phyloP scores from a whole-genome alignment of 495 filamentous ascomycete species.

The Penicillium coffeae region DNA sequence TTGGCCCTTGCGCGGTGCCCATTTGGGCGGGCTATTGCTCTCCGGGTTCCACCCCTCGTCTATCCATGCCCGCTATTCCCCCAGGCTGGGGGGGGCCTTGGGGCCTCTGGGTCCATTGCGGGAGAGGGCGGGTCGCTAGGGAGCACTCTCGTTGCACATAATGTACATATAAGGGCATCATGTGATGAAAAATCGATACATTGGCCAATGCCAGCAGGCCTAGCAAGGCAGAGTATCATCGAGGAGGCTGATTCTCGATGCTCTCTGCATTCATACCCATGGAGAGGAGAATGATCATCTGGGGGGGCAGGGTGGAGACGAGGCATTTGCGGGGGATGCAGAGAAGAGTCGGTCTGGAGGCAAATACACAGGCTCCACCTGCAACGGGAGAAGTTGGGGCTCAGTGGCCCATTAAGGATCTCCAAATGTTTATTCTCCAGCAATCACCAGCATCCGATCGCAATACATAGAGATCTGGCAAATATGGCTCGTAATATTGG shows the following conservation, averaged over 20 bases:
- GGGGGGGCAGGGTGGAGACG: conserved; percentile 3
- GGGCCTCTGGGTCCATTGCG: neutral
- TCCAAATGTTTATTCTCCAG: neutral
- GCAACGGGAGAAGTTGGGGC: neutral
- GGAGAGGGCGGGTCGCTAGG: neutral
- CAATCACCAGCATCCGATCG: too few relatives aligned
- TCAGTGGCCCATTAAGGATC: neutral
- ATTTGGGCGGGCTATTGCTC: too few relatives aligned
- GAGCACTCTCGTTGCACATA: neutral
- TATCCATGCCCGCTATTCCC: too few relatives aligned
- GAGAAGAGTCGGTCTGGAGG: conserved; percentile 5
- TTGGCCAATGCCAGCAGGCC: too few relatives aligned
- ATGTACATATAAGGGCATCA: conserved; percentile 12
- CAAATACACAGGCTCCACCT: conserved; percentile 4
- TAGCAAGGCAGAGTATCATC: too few relatives aligned
- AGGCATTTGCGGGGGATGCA: conserved; percentile 4
- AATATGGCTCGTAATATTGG: too few relatives aligned
- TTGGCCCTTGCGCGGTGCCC: too few relatives aligned
- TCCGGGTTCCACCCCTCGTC: too few relatives aligned
- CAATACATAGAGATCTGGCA: too few relatives aligned
- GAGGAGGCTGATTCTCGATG: conserved; percentile 10
- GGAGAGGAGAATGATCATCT: conserved; percentile 1
- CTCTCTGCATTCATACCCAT: neutral
- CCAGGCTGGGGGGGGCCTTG: too few relatives aligned
- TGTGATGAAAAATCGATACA: too few relatives aligned